These are phyloP conservation scores for Lonicera japonica DNA, from an alignment of 129 eudicot species.

Conservation along the genomic window DNA sequence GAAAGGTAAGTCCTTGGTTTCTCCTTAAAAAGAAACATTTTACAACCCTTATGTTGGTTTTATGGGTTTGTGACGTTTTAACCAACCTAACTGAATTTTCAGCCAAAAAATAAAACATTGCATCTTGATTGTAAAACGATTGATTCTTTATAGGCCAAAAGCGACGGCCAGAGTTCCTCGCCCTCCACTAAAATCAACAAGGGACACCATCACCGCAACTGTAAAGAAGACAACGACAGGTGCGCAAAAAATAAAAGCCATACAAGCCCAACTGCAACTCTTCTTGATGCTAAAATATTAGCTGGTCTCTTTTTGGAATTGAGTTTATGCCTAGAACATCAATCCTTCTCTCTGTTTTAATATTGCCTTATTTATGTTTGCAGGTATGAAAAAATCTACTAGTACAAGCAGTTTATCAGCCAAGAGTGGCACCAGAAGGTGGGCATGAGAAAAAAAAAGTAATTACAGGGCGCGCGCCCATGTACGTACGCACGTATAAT, in stretches of 20 bases:
- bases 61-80: no score
- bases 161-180: slow-evolving; percentile 35
- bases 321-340: no score
- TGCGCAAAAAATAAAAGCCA: slow-evolving; percentile 4
- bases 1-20: no score
- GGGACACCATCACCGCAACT: slow-evolving; percentile 19
- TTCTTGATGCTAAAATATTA: slow-evolving; percentile 8
- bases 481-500: neutral
- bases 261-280: neutral
- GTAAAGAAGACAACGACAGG: slow-evolving; percentile 31
- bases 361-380: slow-evolving; percentile 3
- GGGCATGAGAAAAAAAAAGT: neutral
- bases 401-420: neutral
- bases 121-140: neutral
- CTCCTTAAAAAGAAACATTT: no score
- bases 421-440: neutral
- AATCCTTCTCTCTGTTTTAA: no score
- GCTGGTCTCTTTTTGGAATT: neutral
- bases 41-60: neutral
- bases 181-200: slow-evolving; percentile 26
- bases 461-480: neutral
- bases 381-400: slow-evolving; percentile 27
- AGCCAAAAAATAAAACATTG: neutral
- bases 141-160: slow-evolving; percentile 36
- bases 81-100: neutral